Evolutionary conservation across 331 rosid genomes (phyloP).

Genomic region (Cucumis variabilis): DNA sequence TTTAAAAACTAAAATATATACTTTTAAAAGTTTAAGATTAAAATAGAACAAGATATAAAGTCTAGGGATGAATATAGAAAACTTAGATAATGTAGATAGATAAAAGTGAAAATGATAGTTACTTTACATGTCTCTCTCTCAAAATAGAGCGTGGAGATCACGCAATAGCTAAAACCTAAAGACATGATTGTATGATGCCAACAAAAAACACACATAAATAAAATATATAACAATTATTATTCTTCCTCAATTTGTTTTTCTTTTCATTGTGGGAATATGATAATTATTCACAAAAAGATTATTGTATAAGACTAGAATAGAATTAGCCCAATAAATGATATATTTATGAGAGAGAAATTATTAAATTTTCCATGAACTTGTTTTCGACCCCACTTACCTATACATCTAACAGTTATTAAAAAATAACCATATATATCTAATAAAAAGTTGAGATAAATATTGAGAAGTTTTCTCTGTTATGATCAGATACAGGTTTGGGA

Average conservation of each 20-base stretch:
- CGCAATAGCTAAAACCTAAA: constrained; percentile 25
- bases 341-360: not conserved
- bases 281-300: not conserved
- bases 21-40: no score
- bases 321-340: not conserved
- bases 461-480: not conserved
- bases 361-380: no score
- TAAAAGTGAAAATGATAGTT: not conserved
- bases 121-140: not conserved
- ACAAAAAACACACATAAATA: not conserved
- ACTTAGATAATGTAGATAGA: no score
- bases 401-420: not conserved
- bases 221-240: not conserved
- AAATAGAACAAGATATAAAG: no score
- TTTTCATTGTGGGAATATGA: not conserved
- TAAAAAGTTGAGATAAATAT: no score
- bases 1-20: no score
- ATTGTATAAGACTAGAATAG: not conserved
- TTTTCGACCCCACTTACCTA: no score
- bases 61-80: no score
- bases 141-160: constrained; percentile 44
- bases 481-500: not conserved
- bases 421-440: not conserved
- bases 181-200: not conserved
- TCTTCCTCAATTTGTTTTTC: not conserved